These are phyloP conservation scores for Seminavis robusta DNA, from an alignment of 108 stramenopile species.

Conservation along the genomic window DNA sequence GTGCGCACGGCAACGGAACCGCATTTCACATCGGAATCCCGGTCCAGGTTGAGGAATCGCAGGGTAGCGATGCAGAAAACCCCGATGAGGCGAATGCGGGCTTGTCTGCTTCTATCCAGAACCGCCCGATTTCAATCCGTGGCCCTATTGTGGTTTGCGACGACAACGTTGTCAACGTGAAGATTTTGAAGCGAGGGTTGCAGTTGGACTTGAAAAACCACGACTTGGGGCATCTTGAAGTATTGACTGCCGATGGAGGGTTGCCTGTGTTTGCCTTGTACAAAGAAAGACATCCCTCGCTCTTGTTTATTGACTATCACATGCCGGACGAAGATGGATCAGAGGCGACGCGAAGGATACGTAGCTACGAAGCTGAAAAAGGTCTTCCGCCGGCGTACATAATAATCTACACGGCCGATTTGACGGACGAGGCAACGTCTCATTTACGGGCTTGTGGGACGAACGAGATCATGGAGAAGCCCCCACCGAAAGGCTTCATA, in stretches of 20 bases:
- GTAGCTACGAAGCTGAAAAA: slow-evolving; percentile 9
- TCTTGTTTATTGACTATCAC: slow-evolving; percentile 19
- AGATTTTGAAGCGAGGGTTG: slow-evolving; percentile 16
- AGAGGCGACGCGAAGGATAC: slow-evolving; percentile 11
- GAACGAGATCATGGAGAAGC: slow-evolving; percentile 23
- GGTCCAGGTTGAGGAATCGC: background rate
- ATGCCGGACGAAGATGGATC: slow-evolving; percentile 18
- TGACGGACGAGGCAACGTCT: slow-evolving; percentile 8
- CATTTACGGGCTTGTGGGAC: background rate
- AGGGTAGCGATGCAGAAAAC: no score
- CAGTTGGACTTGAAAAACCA: background rate
- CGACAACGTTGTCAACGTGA: slow-evolving; percentile 23
- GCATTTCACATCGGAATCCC: slow-evolving; percentile 16
- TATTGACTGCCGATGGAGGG: slow-evolving; percentile 5
- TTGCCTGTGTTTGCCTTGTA: slow-evolving; percentile 5
- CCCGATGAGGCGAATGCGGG: background rate
- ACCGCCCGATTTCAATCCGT: background rate
- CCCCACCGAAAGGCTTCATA: slow-evolving; percentile 21
- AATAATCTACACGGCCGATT: slow-evolving; percentile 20
- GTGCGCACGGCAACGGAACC: slow-evolving; percentile 3
- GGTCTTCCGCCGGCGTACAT: slow-evolving; percentile 1
- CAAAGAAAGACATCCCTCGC: slow-evolving; percentile 5
- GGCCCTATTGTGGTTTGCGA: slow-evolving; percentile 16
- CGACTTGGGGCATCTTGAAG: slow-evolving; percentile 1
- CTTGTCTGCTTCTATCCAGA: no score